Percentiles rank a stretch among this genome's conserved stretches.
These are phyloP conservation scores for Monilinia laxa DNA, from an alignment of 2,329 filamentous ascomycete genomes.

Conservation along the genomic window DNA sequence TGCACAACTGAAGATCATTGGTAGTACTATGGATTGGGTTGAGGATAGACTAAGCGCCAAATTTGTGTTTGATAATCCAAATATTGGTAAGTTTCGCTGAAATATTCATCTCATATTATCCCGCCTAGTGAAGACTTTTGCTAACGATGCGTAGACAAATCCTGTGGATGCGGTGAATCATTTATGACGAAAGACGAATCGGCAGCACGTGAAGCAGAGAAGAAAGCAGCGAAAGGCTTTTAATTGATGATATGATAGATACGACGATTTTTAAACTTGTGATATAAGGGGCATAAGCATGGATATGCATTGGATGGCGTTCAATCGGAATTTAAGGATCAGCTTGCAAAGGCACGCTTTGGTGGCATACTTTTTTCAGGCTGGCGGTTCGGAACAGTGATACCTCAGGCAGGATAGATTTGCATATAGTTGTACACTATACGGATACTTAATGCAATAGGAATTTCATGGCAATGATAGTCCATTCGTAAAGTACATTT, in stretches of 20 bases:
- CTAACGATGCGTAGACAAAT: constrained; percentile 65
- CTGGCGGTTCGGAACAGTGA: constrained; percentile 9
- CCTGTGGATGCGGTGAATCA: constrained; percentile 94
- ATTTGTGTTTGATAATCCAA: constrained; percentile 95
- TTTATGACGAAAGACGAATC: constrained; percentile 66
- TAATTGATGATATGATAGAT: constrained; percentile 36
- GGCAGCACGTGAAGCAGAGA: constrained; percentile 18
- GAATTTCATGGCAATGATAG: not conserved
- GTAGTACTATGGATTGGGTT: constrained; percentile 98
- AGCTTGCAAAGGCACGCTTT: constrained; percentile 7
- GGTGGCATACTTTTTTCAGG: not conserved
- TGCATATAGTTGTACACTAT: constrained; percentile 18
- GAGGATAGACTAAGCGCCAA: constrained; percentile 91
- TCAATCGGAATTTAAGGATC: constrained; percentile 8
- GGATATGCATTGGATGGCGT: constrained; percentile 40
- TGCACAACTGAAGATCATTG: constrained; percentile 95
- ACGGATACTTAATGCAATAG: constrained; percentile 1
- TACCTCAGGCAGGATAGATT: constrained; percentile 19
- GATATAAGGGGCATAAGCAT: constrained; percentile 26
- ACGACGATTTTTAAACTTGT: constrained; percentile 22
- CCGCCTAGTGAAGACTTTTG: not conserved
- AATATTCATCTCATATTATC: not conserved
- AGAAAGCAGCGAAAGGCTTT: constrained; percentile 1
- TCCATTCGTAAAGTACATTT: no score
- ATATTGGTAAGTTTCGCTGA: constrained; percentile 76